Evolutionary conservation across 2,329 filamentous ascomycete species (phyloP), one percentile per base, ranked within the genome.

Genomic region (Xylaria sp.): DNA sequence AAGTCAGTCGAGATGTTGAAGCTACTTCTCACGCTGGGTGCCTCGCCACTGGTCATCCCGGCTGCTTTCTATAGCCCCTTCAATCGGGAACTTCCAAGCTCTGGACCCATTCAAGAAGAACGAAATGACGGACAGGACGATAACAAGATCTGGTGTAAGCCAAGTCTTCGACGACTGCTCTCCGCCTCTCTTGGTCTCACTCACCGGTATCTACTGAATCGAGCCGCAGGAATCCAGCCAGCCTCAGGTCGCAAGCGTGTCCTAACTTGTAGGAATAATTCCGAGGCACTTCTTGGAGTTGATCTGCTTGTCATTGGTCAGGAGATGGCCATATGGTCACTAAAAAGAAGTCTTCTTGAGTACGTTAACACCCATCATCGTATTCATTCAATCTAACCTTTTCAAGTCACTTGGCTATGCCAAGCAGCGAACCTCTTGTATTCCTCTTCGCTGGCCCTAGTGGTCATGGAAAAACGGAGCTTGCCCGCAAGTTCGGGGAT

Each of bases 401-500:
- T 37, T 37, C 8, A 3, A 8, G 35, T 46, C 25, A 31, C 14
- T 37, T 37, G 14, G 35, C 8, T 9, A 37, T 37, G 35, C 8
- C 35, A 37, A 37, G 35, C 5, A 14, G 12, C 8, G 35, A 37
- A 14, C 35, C 35, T 37, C 8, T 37, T 3, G 5, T 37, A 6
- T 37, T 37, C 7, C 12, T 77, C 1, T 82, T 82, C 53, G 78
- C 78, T 3, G 82, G 81, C 0, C 78, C 79, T 0, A 79, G 78
- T 37, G 81, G 81, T 0, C 81, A 83, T 60, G 82, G 82, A 4
- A 84, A 84, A 69, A 83, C 80, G 0, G 80, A 83, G 61, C 68
- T 84, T 12, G 80, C 81, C 0, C 72, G 73, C 14, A 71, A 71
- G 7, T 74, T 84, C 21, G 78, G 79, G 1, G 56, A 75, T 1